Conservation (phyloP, 179 eudicot species). For the Spergularia azorica region DNA sequence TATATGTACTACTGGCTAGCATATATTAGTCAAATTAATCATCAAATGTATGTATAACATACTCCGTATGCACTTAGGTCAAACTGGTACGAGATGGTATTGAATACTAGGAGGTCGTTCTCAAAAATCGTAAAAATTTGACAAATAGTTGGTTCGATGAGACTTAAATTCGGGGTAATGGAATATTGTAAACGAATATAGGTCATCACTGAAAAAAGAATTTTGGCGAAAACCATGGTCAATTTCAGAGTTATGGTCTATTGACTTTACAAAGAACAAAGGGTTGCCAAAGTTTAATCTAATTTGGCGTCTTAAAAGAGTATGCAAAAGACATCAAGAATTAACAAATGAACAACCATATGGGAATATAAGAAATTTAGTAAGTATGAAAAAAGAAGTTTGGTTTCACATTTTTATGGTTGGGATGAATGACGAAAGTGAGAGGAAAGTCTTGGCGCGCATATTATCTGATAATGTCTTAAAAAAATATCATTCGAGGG, state of each 20-base stretch:
- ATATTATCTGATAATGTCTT: not conserved
- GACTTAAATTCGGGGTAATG: too few species aligned
- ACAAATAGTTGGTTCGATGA: too few species aligned
- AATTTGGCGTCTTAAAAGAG: slow-evolving; percentile 27
- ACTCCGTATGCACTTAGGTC: too few species aligned
- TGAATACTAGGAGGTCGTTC: too few species aligned
- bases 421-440: too few species aligned
- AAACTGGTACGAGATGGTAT: too few species aligned
- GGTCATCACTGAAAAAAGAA: too few species aligned
- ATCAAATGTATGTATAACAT: too few species aligned
- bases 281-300: slow-evolving; percentile 16
- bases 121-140: too few species aligned
- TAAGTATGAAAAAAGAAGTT: slow-evolving; percentile 14
- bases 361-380: not conserved
- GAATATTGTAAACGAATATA: too few species aligned
- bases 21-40: not conserved
- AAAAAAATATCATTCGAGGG: not conserved
- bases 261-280: slow-evolving; percentile 29
- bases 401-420: slow-evolving; percentile 30
- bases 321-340: slow-evolving; percentile 24
- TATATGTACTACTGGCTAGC: slow-evolving; percentile 19
- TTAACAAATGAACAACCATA: not conserved
- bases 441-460: not conserved
- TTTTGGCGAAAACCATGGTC: not conserved
- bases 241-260: not conserved